phyloP scores from a whole-genome alignment of 768 basidiomycete genomes.

The Mycena rosella region DNA sequence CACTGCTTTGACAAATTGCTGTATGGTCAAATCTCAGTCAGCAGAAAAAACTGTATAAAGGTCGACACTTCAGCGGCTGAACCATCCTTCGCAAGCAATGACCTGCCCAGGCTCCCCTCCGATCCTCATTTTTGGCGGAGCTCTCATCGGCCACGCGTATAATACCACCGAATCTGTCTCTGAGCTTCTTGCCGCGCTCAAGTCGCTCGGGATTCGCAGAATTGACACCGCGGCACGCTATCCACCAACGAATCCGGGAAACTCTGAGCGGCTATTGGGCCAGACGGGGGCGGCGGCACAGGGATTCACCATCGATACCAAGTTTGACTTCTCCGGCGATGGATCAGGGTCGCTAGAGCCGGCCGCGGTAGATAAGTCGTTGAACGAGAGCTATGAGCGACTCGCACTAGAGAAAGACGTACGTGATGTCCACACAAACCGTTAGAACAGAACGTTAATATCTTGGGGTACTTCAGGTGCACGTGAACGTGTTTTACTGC shows the following conservation, averaged over 20 bases:
- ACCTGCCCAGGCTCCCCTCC: too few species aligned
- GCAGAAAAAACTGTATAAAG: too few species aligned
- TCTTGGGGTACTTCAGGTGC: not conserved
- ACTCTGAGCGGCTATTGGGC: not conserved
- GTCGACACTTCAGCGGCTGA: too few species aligned
- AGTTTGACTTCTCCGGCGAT: not conserved
- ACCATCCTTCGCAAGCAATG: too few species aligned
- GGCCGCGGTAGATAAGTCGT: not conserved
- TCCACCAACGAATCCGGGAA: not conserved
- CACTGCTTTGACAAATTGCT: too few species aligned
- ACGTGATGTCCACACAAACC: not conserved
- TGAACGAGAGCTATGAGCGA: not conserved
- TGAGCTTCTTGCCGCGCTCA: not conserved
- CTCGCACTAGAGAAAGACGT: not conserved
- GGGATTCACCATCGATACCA: constrained; percentile 2
- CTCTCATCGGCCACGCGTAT: not conserved
- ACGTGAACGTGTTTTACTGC: constrained; percentile 5
- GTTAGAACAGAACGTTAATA: not conserved
- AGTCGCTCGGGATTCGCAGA: not conserved
- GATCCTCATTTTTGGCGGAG: not conserved
- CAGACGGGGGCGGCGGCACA: not conserved
- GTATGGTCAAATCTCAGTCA: too few species aligned
- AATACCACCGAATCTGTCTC: not conserved
- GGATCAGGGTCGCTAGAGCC: not conserved
- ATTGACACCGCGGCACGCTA: constrained; percentile 8